These are phyloP conservation scores for Filobasidium floriforme DNA, from an alignment of 768 basidiomycete species.

Conservation along the genomic window DNA sequence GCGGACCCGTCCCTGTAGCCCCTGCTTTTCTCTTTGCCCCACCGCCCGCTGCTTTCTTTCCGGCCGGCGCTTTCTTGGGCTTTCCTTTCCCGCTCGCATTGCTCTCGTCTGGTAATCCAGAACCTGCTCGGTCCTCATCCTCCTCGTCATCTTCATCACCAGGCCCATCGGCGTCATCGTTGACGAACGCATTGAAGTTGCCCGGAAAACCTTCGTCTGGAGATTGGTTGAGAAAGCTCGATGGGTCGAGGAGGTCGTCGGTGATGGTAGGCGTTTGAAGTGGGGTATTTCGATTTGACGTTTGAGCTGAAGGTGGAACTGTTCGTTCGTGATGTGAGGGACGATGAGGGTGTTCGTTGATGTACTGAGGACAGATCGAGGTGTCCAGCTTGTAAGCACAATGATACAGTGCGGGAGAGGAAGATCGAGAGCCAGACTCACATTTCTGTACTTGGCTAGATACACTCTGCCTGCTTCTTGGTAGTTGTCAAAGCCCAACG, in stretches of 20 bases:
- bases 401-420: not conserved
- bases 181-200: constrained; percentile 4
- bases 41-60: not conserved
- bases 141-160: not conserved
- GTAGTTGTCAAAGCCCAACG: constrained; percentile 90
- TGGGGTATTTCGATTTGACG: constrained; percentile 3
- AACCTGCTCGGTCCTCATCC: not conserved
- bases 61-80: not conserved
- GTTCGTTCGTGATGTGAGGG: constrained; percentile 8
- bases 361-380: not conserved
- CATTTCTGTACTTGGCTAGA: constrained; percentile 79
- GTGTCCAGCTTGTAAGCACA: not conserved
- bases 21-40: too few relatives aligned
- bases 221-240: not conserved
- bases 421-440: constrained; percentile 35
- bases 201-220: not conserved
- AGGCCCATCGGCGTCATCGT: not conserved
- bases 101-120: not conserved
- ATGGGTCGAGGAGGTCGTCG: not conserved
- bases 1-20: not conserved
- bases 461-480: constrained; percentile 87
- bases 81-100: not conserved
- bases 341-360: constrained; percentile 4
- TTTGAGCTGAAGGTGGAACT: not conserved
- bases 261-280: not conserved